A percentile compares a stretch with the other conserved stretches of the same genome.
phyloP scores from a whole-genome alignment of 495 filamentous ascomycete species.

The Aspergillus bridgeri region DNA sequence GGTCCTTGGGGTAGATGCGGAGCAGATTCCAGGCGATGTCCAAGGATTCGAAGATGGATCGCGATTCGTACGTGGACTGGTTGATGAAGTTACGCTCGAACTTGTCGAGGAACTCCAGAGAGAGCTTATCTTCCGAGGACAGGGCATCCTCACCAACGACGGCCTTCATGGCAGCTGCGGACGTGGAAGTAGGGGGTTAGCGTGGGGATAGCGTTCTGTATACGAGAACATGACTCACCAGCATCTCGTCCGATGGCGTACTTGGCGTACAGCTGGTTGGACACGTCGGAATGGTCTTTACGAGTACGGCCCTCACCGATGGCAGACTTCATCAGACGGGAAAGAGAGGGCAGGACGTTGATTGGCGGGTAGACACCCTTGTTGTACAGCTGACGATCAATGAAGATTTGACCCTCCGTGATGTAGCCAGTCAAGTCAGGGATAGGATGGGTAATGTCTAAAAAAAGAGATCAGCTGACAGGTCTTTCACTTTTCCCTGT shows the following conservation, averaged over 20 bases:
- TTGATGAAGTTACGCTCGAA: conserved; percentile 93
- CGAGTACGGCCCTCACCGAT: conserved; percentile 96
- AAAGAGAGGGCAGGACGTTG: conserved; percentile 97
- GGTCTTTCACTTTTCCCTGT: background rate
- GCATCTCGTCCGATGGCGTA: conserved; percentile 99
- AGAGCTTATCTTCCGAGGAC: conserved; percentile 93
- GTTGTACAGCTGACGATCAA: conserved; percentile 93
- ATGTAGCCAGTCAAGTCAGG: conserved; percentile 99
- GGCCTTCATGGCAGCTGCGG: conserved; percentile 89
- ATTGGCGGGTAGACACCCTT: conserved; percentile 97
- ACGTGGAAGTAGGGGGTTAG: background rate
- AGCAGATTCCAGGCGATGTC: conserved; percentile 96
- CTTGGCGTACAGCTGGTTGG: conserved; percentile 99
- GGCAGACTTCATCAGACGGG: conserved; percentile 99
- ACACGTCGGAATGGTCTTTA: conserved; percentile 95
- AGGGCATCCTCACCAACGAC: conserved; percentile 98
- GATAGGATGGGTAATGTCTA: conserved; percentile 98
- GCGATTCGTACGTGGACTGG: conserved; percentile 87
- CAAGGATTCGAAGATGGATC: conserved; percentile 85
- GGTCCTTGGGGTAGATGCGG: conserved; percentile 92
- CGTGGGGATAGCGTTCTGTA: background rate
- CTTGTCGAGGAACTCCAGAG: conserved; percentile 96
- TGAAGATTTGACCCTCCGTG: conserved; percentile 97
- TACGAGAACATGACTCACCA: conserved; percentile 30
- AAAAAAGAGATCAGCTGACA: background rate